Base-by-base conservation (phyloP, 441 rosid genomes). In the Daphne laureola region DNA sequence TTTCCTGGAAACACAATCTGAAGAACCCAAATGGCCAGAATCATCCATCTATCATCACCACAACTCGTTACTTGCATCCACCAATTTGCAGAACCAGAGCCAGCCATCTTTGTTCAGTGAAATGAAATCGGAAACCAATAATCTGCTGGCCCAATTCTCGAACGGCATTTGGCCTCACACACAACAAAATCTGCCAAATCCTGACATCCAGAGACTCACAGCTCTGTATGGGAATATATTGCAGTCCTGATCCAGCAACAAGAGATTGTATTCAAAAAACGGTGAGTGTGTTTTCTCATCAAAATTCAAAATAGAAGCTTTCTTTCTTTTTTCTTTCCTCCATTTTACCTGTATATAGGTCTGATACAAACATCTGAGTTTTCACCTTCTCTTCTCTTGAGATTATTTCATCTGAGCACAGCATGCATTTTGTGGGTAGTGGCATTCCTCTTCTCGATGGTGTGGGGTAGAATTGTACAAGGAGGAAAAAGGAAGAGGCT, bases 91-190 rank as follows among this genome's bases (percentile, higher is more conserved):
- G 54, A 73, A 69, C 43, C 84, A 70, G 48, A 73, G 60, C 48
- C 77, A 69, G 25, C 80, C 66, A 44, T 70, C 84, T 3, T 53
- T 74, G 11, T 72, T 65, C 71, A 71, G 61, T 12, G 85, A 75
- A 41, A 77, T 78, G 38, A 83, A 78, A 75, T 66, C 83, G 31
- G 90, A 83, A 68, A 21, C 84, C 21, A 70, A 60, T 46, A 66
- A 74, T 65, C 51, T 78, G 48, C 52, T 67, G 0, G 72, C 60
- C 31, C 74, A 36, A 52, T 72, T 43, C 56, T 55, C 78, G 13
- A 64, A 53, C 59, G 55, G 50, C 26, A 46, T 69, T 56, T 80
- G 86, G 86, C 57, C 68, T 55, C 77, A 74, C 38, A 62, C 48
- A 15, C 65, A 73, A 43, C 73, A 70, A 57, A 47, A 38, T 41